Percentiles rank a stretch among this genome's conserved stretches.
Conservation (phyloP, 164 flowering plant genomes). For the Cinnamomum chago region DNA sequence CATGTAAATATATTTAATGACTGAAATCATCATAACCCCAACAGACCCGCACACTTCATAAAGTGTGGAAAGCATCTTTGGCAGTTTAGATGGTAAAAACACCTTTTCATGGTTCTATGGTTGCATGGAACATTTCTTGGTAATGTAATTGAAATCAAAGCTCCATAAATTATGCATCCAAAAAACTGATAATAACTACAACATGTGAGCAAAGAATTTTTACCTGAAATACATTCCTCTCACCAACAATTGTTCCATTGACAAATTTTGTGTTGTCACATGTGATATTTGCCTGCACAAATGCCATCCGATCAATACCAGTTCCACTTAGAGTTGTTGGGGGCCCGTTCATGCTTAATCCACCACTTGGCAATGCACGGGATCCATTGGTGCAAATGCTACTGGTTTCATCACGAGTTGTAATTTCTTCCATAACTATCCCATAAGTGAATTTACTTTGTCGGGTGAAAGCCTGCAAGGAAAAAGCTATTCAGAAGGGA, state of each 20-base stretch:
- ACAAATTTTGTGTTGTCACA: conserved; percentile 93
- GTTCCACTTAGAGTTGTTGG: conserved; percentile 98
- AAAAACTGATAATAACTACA: background rate
- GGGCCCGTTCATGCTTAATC: conserved; percentile 93
- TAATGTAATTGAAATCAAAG: background rate
- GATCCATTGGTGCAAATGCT: conserved; percentile 81
- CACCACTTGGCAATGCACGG: conserved; percentile 85
- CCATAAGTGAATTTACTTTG: conserved; percentile 98
- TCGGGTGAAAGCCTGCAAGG: conserved; percentile 76
- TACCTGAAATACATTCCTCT: conserved; percentile 95
- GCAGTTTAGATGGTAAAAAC: background rate
- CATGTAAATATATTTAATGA: no score
- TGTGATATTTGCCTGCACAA: conserved; percentile 87
- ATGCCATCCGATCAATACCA: conserved; percentile 89
- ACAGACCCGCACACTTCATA: background rate
- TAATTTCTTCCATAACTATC: conserved; percentile 94
- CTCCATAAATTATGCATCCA: background rate
- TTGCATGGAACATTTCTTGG: background rate
- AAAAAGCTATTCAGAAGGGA: conserved; percentile 2
- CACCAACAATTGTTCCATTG: conserved; percentile 95
- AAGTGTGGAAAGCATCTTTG: background rate
- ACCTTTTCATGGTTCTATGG: no score
- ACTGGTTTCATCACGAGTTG: conserved; percentile 95
- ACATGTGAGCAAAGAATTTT: conserved; percentile 6
- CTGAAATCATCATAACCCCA: background rate